Evolutionary conservation across 2,329 filamentous ascomycete genomes (phyloP).

Genomic region (Fusarium sp.): DNA sequence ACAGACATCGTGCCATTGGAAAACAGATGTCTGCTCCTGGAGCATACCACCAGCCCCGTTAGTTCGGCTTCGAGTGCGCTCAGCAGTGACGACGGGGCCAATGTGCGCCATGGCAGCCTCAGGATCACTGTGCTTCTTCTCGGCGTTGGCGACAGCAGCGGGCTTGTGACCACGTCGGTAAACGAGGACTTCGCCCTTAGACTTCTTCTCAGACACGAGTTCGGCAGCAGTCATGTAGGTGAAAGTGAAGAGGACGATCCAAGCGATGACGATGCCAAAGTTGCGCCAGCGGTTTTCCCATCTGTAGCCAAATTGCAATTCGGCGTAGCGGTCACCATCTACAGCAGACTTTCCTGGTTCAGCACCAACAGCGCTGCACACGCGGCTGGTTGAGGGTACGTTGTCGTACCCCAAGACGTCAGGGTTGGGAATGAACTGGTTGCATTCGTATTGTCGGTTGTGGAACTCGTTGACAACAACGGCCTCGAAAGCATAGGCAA

Average conservation of each 20-base stretch:
- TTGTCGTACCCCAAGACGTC: conserved; percentile 48
- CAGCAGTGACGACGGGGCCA: conserved; percentile 63
- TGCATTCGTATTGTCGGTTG: conserved; percentile 69
- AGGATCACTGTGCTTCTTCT: conserved; percentile 73
- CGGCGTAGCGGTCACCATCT: conserved; percentile 62
- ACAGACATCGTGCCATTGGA: conserved; percentile 88
- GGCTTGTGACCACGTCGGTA: conserved; percentile 79
- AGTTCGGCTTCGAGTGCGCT: conserved; percentile 53
- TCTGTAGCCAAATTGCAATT: conserved; percentile 64
- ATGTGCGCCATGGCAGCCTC: conserved; percentile 65
- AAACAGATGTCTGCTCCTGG: conserved; percentile 76
- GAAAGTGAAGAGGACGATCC: conserved; percentile 71
- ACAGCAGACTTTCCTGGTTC: conserved; percentile 59
- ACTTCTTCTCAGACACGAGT: conserved; percentile 74
- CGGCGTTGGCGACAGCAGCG: conserved; percentile 67
- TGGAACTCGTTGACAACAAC: conserved; percentile 89
- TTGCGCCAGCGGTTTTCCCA: conserved; percentile 76
- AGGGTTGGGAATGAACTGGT: conserved; percentile 58
- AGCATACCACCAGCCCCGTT: conserved; percentile 61
- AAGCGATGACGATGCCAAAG: conserved; percentile 76
- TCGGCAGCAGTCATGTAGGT: conserved; percentile 76
- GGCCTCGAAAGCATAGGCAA: conserved; percentile 84
- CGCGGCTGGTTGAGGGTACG: conserved; percentile 48
- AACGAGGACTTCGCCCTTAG: conserved; percentile 81
- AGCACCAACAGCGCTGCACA: conserved; percentile 64